A percentile compares a stretch with the other conserved stretches of the same genome.
phyloP scores from a whole-genome alignment of 2,329 filamentous ascomycete species.

The Penicillium sp. region DNA sequence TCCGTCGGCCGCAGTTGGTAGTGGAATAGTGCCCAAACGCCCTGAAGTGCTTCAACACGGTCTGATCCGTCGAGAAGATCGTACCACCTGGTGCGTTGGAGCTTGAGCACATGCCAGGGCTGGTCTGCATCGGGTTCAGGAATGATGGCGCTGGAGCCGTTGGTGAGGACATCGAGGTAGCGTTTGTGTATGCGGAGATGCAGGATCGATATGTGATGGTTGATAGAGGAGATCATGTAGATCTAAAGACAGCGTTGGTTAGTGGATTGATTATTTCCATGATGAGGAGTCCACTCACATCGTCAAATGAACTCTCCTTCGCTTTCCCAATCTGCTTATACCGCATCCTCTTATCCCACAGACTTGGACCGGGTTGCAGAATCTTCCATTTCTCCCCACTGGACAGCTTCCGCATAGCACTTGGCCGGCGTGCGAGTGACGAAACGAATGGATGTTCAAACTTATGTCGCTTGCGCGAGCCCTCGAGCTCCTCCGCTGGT shows the following conservation, averaged over 20 bases:
- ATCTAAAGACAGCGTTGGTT: constrained; percentile 44
- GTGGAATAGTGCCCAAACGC: constrained; percentile 60
- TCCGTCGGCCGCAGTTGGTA: constrained; percentile 49
- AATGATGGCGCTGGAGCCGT: constrained; percentile 40
- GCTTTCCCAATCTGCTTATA: constrained; percentile 61
- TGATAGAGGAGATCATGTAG: constrained; percentile 63
- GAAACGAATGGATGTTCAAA: constrained; percentile 36
- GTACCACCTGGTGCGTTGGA: constrained; percentile 61
- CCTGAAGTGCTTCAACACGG: constrained; percentile 57
- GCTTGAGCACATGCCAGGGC: constrained; percentile 54
- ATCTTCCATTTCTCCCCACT: constrained; percentile 56
- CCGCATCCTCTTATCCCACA: constrained; percentile 59
- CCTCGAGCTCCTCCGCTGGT: constrained; percentile 27
- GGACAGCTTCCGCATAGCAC: constrained; percentile 45
- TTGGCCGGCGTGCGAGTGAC: constrained; percentile 31
- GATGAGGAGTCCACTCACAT: constrained; percentile 46
- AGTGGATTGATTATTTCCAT: background rate
- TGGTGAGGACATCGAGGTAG: constrained; percentile 58
- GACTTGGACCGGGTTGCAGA: constrained; percentile 50
- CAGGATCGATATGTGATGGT: constrained; percentile 63
- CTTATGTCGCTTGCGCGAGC: constrained; percentile 43
- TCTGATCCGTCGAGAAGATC: constrained; percentile 58
- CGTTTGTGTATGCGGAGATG: constrained; percentile 58
- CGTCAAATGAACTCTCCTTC: constrained; percentile 49
- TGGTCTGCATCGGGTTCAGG: constrained; percentile 28